Conservation (phyloP, 345 rosid species). For the Boechera retrofracta region DNA sequence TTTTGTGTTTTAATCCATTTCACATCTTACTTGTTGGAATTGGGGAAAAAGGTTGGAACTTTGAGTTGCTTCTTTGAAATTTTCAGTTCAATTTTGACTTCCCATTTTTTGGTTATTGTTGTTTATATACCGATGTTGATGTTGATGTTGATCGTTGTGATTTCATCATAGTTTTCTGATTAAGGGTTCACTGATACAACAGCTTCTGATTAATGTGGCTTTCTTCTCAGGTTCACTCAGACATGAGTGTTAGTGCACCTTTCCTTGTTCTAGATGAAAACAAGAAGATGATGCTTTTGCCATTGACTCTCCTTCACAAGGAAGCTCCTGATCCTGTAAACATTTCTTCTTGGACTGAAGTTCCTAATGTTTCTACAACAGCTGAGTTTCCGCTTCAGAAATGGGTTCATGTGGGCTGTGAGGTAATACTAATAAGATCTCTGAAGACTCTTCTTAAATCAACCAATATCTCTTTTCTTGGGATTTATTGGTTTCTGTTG, state of each 20-base stretch:
- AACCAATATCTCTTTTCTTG: background rate
- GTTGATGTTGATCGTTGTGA: background rate
- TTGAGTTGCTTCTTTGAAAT: slow-evolving; percentile 9
- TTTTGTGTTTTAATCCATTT: slow-evolving; percentile 9
- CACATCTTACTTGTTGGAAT: slow-evolving; percentile 3
- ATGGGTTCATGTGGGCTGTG: slow-evolving; percentile 82
- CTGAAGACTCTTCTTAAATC: background rate
- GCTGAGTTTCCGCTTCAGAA: slow-evolving; percentile 58
- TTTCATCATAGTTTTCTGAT: background rate
- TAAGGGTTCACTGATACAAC: background rate
- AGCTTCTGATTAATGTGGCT: slow-evolving; percentile 19
- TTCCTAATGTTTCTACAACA: slow-evolving; percentile 50
- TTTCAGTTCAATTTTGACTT: background rate
- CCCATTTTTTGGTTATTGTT: background rate
- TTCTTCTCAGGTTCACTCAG: slow-evolving; percentile 54
- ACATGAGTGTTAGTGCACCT: slow-evolving; percentile 55
- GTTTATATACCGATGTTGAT: slow-evolving; percentile 1
- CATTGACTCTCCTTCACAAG: slow-evolving; percentile 50
- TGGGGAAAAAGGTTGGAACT: slow-evolving; percentile 12
- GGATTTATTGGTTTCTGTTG: slow-evolving; percentile 3
- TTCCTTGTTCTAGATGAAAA: slow-evolving; percentile 68
- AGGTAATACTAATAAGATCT: slow-evolving; percentile 49
- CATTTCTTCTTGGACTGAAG: slow-evolving; percentile 49
- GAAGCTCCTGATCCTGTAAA: slow-evolving; percentile 55
- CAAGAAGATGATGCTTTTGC: slow-evolving; percentile 64